A percentile compares a stretch with the other conserved stretches of the same genome.
Evolutionary conservation across 768 basidiomycete species (phyloP).

Genomic region (Lactifluus piperatus): DNA sequence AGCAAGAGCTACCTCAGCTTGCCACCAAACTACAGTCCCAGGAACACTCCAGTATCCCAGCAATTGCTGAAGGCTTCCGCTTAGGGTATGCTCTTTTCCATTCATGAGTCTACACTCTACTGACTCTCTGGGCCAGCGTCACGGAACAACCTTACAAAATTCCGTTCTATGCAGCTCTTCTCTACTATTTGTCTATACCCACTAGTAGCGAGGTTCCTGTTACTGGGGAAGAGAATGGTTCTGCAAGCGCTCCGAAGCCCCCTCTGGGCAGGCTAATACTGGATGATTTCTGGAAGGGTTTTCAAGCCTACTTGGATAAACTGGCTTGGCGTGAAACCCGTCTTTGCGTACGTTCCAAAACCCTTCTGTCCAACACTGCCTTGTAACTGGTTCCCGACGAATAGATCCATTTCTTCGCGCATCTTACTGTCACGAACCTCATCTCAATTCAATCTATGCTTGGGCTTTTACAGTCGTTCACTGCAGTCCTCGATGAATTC

Average conservation of each 20-base stretch:
- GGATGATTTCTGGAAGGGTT: slow-evolving; percentile 87
- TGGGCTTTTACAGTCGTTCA: slow-evolving; percentile 74
- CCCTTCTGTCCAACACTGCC: neutral
- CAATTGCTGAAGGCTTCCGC: slow-evolving; percentile 66
- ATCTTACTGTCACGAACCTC: slow-evolving; percentile 67
- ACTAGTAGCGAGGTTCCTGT: slow-evolving; percentile 7
- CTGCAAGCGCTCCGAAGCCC: slow-evolving; percentile 23
- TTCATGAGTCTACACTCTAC: neutral
- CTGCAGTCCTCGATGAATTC: slow-evolving; percentile 81
- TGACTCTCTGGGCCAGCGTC: slow-evolving; percentile 40
- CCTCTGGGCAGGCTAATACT: slow-evolving; percentile 63
- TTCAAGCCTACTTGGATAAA: slow-evolving; percentile 82
- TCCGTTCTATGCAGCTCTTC: slow-evolving; percentile 76
- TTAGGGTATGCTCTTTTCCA: slow-evolving; percentile 40
- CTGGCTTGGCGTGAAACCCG: slow-evolving; percentile 87
- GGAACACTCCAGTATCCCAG: slow-evolving; percentile 47
- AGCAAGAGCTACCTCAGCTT: slow-evolving; percentile 59
- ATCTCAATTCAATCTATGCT: slow-evolving; percentile 74
- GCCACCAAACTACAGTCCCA: slow-evolving; percentile 58
- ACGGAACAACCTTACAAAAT: slow-evolving; percentile 94
- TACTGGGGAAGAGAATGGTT: slow-evolving; percentile 31
- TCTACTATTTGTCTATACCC: slow-evolving; percentile 56
- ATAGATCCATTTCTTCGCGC: slow-evolving; percentile 91
- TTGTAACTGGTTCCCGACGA: neutral
- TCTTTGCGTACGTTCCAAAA: slow-evolving; percentile 55